Evolutionary conservation across 192 early-diverging fungal genomes (phyloP).

Genomic region (Podila epicladia): DNA sequence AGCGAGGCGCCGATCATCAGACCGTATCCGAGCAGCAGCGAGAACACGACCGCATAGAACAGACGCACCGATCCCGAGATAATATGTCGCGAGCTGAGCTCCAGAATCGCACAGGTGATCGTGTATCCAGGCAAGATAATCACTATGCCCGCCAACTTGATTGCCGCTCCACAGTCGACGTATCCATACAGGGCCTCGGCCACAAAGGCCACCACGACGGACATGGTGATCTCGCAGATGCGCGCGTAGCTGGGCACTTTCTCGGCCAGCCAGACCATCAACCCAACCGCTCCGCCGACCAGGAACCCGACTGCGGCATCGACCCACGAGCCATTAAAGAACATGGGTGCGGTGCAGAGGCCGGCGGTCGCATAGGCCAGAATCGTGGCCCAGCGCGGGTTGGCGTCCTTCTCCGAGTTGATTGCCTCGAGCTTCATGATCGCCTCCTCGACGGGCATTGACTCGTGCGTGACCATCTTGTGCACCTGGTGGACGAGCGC

Average conservation of each 20-base stretch:
- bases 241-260: constrained; percentile 51
- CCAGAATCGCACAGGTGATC: constrained; percentile 86
- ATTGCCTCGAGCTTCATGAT: constrained; percentile 70
- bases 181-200: constrained; percentile 31
- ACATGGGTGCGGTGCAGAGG: constrained; percentile 71
- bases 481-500: constrained; percentile 70
- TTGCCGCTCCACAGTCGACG: constrained; percentile 14
- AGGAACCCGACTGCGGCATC: constrained; percentile 65
- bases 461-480: constrained; percentile 69
- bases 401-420: constrained; percentile 60
- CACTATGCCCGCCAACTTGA: constrained; percentile 60
- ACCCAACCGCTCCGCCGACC: constrained; percentile 55
- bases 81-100: constrained; percentile 88
- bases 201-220: constrained; percentile 57
- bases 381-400: constrained; percentile 68
- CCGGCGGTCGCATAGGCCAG: constrained; percentile 63
- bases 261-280: constrained; percentile 42
- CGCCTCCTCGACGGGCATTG: constrained; percentile 71
- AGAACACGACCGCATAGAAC: constrained; percentile 82
- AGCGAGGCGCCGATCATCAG: constrained; percentile 71
- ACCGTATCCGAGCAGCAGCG: constrained; percentile 82
- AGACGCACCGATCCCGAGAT: constrained; percentile 90
- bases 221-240: constrained; percentile 60
- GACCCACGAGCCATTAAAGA: constrained; percentile 74
- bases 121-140: constrained; percentile 82